Evolutionary conservation across 2,329 filamentous ascomycete genomes (phyloP), one percentile per base, ranked within the genome.

Genomic region (Huntiella savannae): DNA sequence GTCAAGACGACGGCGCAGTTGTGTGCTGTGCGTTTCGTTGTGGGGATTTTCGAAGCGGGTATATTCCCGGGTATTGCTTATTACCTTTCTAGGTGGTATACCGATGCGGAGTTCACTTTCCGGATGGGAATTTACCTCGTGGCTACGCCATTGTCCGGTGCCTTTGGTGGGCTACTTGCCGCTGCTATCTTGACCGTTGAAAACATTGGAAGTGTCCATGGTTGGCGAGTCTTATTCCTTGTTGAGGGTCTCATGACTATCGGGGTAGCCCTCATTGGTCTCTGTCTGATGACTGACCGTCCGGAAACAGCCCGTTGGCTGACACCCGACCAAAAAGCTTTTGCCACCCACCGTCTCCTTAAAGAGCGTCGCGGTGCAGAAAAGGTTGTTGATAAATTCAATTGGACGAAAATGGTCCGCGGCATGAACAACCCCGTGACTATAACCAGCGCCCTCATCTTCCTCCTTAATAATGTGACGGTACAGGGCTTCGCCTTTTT

Each of bases 31-130:
- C 72, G 80, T 4, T 82, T 84, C 53, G 52, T 82, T 0, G 67
- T 82, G 0, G 75, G 75, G 7, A 59, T 79, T 8, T 82, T 83
- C 49, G 81, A 86, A 59, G 76, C 80, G 0, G 80, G 79, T 5
- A 75, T 85, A 71, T 59, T 84, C 46, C 80, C 80, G 0, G 79
- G 80, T 0, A 81, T 82, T 36, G 77, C 78, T 0, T 85, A 83
- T 59, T 84, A 83, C 54, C 61, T 83, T 15, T 77, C 72, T 1
- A 65, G 79, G 44, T 84, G 79, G 79, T 84, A 83, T 53, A 66
- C 77, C n/a, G 66, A 75, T 32, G 70, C 69, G 43, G 79, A 85
- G 58, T 62, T 84, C 4, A 69, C 74, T 0, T 82, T 82, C 57
- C 69, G 79, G 0, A 62, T 83, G 1, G 71, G 75, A 0, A 61